Percentiles rank a stretch among this genome's conserved stretches.
These are phyloP conservation scores for Magnolia sinica DNA, from an alignment of 164 flowering plant genomes.

Conservation along the genomic window DNA sequence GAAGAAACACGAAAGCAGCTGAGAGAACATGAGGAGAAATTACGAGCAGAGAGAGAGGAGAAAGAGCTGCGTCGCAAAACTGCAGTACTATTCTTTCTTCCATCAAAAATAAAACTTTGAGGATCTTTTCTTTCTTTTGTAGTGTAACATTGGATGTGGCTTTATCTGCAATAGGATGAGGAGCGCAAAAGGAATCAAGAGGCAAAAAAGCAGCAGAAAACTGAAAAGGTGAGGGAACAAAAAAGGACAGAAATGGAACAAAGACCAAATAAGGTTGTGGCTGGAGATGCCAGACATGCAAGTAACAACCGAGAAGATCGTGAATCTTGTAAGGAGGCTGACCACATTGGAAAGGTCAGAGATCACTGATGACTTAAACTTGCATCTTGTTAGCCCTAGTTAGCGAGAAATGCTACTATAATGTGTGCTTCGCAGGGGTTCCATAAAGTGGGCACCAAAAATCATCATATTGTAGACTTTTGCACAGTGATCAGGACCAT, in stretches of 20 bases:
- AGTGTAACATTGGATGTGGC: neutral
- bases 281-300: slow-evolving; percentile 16
- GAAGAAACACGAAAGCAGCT: slow-evolving; percentile 48
- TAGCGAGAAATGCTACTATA: too few species aligned
- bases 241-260: slow-evolving; percentile 20
- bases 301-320: slow-evolving; percentile 19
- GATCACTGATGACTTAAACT: neutral
- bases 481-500: too few species aligned
- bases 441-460: too few species aligned
- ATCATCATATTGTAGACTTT: too few species aligned
- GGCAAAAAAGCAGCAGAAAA: slow-evolving; percentile 21
- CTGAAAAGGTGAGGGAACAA: slow-evolving; percentile 22
- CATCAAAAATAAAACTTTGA: neutral
- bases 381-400: neutral
- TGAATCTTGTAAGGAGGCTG: slow-evolving; percentile 11
- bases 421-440: too few species aligned
- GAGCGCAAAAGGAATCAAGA: slow-evolving; percentile 28
- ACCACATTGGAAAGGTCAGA: slow-evolving; percentile 36
- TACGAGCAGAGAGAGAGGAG: slow-evolving; percentile 42
- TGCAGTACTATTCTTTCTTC: slow-evolving; percentile 29
- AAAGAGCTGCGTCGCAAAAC: slow-evolving; percentile 28
- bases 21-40: slow-evolving; percentile 44
- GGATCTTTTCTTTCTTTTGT: neutral
- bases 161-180: slow-evolving; percentile 36
- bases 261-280: slow-evolving; percentile 7